Percentiles rank a stretch among this genome's conserved stretches.
Conservation (phyloP, 75 land plant genomes). For the Pinus albicaulis region DNA sequence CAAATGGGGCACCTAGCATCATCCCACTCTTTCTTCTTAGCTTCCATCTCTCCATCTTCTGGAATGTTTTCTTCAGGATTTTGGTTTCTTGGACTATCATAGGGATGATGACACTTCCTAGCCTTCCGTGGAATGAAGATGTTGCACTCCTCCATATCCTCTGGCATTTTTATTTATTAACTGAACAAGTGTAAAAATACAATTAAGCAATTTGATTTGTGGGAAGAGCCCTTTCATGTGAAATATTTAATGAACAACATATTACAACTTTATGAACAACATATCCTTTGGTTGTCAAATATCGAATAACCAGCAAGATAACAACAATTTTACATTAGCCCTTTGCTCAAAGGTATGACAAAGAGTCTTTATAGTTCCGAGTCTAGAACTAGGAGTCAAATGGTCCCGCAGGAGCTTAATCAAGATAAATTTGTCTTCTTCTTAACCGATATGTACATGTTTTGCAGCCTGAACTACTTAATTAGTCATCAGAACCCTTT, state of each 20-base stretch:
- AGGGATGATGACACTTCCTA: slow-evolving; percentile 39
- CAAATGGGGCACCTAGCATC: slow-evolving; percentile 85
- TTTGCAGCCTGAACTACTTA: too few species aligned
- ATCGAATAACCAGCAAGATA: not conserved
- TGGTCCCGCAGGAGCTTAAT: not conserved
- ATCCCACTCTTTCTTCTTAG: slow-evolving; percentile 69
- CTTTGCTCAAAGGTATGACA: not conserved
- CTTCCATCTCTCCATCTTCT: slow-evolving; percentile 9
- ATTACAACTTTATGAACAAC: not conserved
- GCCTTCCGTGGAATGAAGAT: slow-evolving; percentile 25
- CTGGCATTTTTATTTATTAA: slow-evolving; percentile 39
- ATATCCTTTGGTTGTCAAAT: not conserved
- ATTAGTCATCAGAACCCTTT: not conserved
- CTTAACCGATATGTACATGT: too few species aligned
- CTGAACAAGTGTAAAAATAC: slow-evolving; percentile 3
- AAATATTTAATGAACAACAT: not conserved
- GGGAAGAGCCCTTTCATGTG: not conserved
- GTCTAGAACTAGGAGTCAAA: not conserved
- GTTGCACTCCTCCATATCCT: slow-evolving; percentile 41
- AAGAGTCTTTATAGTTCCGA: too few species aligned
- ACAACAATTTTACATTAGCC: not conserved
- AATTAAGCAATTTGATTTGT: slow-evolving; percentile 7
- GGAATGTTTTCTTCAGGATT: slow-evolving; percentile 19
- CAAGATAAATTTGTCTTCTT: too few species aligned
- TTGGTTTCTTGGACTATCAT: not conserved